These are phyloP conservation scores for Pleurotus tuber-regium DNA, from an alignment of 768 basidiomycete genomes.

Conservation along the genomic window DNA sequence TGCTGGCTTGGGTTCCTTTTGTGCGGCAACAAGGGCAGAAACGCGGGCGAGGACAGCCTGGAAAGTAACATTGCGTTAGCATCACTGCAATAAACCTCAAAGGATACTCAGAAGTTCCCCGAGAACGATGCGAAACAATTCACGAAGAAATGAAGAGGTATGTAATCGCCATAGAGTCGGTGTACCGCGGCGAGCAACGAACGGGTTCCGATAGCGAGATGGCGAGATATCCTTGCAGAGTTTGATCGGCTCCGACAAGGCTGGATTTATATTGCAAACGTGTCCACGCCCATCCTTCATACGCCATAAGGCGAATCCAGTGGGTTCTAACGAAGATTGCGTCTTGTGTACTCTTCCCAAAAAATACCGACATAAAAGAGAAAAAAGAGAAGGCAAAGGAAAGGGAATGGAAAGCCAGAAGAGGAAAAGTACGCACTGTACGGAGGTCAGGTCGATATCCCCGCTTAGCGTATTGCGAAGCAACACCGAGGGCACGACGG, in stretches of 20 bases:
- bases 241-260: constrained; percentile 59
- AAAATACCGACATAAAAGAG: constrained; percentile 10
- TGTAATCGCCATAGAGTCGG: constrained; percentile 80
- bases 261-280: constrained; percentile 75
- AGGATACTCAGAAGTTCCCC: constrained; percentile 15
- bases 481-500: constrained; percentile 69
- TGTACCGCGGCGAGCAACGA: constrained; percentile 52
- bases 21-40: constrained; percentile 66
- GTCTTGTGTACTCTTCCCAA: too few relatives aligned
- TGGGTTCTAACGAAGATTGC: constrained; percentile 93
- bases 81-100: constrained; percentile 7
- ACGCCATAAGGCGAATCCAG: constrained; percentile 61
- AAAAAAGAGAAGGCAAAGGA: constrained; percentile 12
- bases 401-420: constrained; percentile 10
- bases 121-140: constrained; percentile 16
- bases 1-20: constrained; percentile 66
- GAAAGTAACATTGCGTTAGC: constrained; percentile 25
- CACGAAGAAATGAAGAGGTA: too few relatives aligned
- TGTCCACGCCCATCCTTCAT: constrained; percentile 94
- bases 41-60: constrained; percentile 77
- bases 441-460: constrained; percentile 81
- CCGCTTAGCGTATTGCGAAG: constrained; percentile 54
- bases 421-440: constrained; percentile 48
- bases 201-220: constrained; percentile 81
- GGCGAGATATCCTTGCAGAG: constrained; percentile 51